Percentiles rank a stretch among this genome's conserved stretches.
Evolutionary conservation across 2,329 filamentous ascomycete species (phyloP).

Genomic region (Davidsoniella eucalypti): DNA sequence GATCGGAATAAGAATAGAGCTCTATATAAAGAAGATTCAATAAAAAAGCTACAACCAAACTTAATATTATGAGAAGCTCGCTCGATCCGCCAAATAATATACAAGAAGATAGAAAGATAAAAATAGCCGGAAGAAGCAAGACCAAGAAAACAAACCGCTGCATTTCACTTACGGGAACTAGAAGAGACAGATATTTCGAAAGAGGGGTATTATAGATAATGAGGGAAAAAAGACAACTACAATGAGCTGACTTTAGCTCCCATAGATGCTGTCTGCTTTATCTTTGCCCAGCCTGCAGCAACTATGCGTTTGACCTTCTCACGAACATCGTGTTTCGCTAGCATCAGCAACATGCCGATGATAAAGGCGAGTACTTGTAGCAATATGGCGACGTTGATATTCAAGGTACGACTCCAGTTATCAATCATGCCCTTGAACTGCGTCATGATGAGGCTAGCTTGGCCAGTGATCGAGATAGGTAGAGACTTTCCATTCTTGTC

Average conservation of each 20-base stretch:
- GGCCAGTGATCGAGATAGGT: slow-evolving; percentile 17
- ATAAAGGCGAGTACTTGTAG: slow-evolving; percentile 60
- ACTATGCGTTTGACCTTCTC: slow-evolving; percentile 56
- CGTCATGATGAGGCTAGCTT: slow-evolving; percentile 35
- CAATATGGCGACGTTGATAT: slow-evolving; percentile 39
- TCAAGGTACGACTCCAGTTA: slow-evolving; percentile 32
- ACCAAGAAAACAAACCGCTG: background rate
- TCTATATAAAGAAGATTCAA: background rate
- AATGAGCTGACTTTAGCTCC: slow-evolving; percentile 97
- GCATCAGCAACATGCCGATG: slow-evolving; percentile 56
- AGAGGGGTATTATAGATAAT: background rate
- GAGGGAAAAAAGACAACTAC: slow-evolving; percentile 22
- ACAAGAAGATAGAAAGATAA: slow-evolving; percentile 5
- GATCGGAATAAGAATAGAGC: background rate
- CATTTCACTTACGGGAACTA: background rate
- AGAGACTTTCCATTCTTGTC: slow-evolving; percentile 15
- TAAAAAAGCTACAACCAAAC: background rate
- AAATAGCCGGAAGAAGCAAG: background rate
- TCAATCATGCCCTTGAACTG: slow-evolving; percentile 36
- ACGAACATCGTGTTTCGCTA: slow-evolving; percentile 59
- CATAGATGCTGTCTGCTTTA: slow-evolving; percentile 79
- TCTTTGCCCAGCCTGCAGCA: slow-evolving; percentile 59
- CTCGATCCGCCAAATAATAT: background rate
- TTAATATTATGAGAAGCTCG: too few relatives aligned
- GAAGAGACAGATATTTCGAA: background rate